Percentiles rank a stretch among this genome's conserved stretches.
These are phyloP conservation scores for Colletotrichum chrysophilum DNA, from an alignment of 2,329 filamentous ascomycete species.

Conservation along the genomic window DNA sequence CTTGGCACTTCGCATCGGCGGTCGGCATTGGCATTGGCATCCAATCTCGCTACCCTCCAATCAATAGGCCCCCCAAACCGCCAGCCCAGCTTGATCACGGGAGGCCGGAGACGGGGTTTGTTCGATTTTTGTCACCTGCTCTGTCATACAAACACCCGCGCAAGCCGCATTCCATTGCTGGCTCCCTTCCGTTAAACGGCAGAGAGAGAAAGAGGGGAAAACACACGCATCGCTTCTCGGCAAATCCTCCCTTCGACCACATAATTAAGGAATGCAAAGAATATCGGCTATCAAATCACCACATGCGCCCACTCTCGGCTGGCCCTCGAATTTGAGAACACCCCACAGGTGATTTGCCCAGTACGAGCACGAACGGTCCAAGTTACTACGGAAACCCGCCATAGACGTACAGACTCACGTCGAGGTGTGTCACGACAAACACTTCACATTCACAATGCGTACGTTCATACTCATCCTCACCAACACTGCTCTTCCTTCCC, in stretches of 20 bases:
- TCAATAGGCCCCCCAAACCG: background rate
- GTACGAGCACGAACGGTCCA: background rate
- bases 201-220: background rate
- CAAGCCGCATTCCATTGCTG: background rate
- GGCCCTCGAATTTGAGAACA: background rate
- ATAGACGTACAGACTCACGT: background rate
- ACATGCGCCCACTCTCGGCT: background rate
- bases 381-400: background rate
- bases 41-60: background rate
- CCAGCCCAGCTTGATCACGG: background rate
- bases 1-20: constrained; percentile 12
- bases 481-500: background rate
- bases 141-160: background rate
- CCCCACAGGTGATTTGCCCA: background rate
- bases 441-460: background rate
- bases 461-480: background rate
- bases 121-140: background rate
- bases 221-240: background rate
- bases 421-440: background rate
- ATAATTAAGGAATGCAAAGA: background rate
- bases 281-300: background rate
- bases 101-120: background rate
- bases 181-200: background rate
- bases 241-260: background rate
- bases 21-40: constrained; percentile 9